Percentiles rank a stretch among this genome's conserved stretches.
Evolutionary conservation across 495 filamentous ascomycete genomes (phyloP).

Genomic region (Apiosordaria backusii): DNA sequence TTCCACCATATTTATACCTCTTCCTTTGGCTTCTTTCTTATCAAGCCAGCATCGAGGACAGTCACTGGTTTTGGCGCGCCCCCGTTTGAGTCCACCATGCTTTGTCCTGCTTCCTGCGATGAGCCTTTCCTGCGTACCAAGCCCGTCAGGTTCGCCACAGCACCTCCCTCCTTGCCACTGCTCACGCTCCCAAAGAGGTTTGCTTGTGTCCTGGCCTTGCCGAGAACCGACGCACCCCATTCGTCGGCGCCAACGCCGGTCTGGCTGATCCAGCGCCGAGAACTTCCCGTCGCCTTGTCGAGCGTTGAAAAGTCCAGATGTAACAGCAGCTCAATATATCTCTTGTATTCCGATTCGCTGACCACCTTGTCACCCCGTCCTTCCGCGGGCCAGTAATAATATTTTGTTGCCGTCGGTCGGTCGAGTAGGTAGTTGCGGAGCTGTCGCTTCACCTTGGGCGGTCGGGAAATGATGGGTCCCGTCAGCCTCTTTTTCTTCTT

Average conservation of each 20-base stretch:
- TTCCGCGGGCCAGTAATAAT: conserved; percentile 65
- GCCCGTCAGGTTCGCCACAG: conserved; percentile 33
- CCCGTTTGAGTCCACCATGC: conserved; percentile 12
- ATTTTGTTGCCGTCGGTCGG: conserved; percentile 47
- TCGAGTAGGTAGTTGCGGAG: conserved; percentile 37
- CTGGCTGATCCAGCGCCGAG: conserved; percentile 65
- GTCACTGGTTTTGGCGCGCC: conserved; percentile 17
- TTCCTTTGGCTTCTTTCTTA: conserved; percentile 23
- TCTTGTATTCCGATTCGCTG: conserved; percentile 68
- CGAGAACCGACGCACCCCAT: conserved; percentile 48
- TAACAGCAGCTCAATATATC: conserved; percentile 73
- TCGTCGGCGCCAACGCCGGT: conserved; percentile 33
- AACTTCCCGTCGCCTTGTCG: conserved; percentile 64
- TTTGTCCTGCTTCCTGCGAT: conserved; percentile 3
- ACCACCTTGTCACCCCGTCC: conserved; percentile 70
- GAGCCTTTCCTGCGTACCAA: conserved; percentile 40
- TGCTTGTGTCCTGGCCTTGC: conserved; percentile 27
- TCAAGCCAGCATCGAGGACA: conserved; percentile 28
- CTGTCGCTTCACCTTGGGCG: conserved; percentile 56
- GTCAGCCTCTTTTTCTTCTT: conserved; percentile 47
- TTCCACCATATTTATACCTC: neutral
- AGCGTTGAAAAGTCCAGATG: conserved; percentile 76
- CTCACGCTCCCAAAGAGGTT: neutral
- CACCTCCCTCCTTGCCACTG: conserved; percentile 3
- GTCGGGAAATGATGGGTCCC: conserved; percentile 51